These are phyloP conservation scores for Pezizomycotina sp. DNA, from an alignment of 2,329 filamentous ascomycete genomes.

Conservation along the genomic window DNA sequence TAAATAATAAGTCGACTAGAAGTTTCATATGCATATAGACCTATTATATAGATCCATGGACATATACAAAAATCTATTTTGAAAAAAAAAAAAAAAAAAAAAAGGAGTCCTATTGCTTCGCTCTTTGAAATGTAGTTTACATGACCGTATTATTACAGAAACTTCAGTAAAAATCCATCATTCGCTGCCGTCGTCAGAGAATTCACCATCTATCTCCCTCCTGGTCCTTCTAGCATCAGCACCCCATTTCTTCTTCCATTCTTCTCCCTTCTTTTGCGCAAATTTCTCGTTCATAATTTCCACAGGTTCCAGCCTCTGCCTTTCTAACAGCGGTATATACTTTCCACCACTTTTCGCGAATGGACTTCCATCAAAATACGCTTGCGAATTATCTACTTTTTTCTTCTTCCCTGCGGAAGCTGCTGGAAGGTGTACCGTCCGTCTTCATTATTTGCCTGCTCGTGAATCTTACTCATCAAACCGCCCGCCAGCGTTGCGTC, in stretches of 20 bases:
- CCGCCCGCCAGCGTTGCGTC: conserved; percentile 69
- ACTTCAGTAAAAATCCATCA: too few relatives aligned
- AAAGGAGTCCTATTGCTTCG: too few relatives aligned
- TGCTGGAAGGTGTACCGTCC: conserved; percentile 26
- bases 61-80: too few relatives aligned
- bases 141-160: too few relatives aligned
- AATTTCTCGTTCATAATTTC: conserved; percentile 48
- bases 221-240: conserved; percentile 16
- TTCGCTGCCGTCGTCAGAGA: too few relatives aligned
- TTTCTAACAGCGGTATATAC: conserved; percentile 42
- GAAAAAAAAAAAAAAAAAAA: too few relatives aligned
- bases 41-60: too few relatives aligned
- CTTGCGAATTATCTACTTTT: conserved; percentile 12
- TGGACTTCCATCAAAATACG: conserved; percentile 43
- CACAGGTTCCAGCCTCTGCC: conserved; percentile 40
- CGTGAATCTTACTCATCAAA: conserved; percentile 47
- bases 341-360: conserved; percentile 38
- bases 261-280: conserved; percentile 35
- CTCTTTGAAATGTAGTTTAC: too few relatives aligned
- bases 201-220: conserved; percentile 11
- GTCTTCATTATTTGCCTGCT: conserved; percentile 21
- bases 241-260: conserved; percentile 27
- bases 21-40: not conserved
- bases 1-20: not conserved
- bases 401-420: conserved; percentile 4